Percentiles rank a stretch among this genome's conserved stretches.
These are phyloP conservation scores for Wickerhamomyces chaumierensis DNA, from an alignment of 805 yeast genomes.

Conservation along the genomic window DNA sequence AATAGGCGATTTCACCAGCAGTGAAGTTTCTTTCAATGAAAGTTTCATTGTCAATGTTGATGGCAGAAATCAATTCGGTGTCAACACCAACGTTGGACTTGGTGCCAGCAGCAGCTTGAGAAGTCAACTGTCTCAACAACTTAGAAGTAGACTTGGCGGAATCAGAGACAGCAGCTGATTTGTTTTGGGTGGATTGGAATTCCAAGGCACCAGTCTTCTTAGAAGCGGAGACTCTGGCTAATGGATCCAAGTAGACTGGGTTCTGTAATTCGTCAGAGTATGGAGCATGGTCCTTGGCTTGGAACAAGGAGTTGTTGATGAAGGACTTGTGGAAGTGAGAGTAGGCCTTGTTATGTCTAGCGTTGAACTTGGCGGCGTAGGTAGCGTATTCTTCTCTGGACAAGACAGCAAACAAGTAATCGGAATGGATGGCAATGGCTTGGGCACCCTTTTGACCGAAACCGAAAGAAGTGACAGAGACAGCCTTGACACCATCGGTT, in stretches of 20 bases:
- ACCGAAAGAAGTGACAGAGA: constrained; percentile 93
- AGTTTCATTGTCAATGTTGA: constrained; percentile 82
- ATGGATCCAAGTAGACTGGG: constrained; percentile 90
- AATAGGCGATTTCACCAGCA: constrained; percentile 64
- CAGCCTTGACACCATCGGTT: constrained; percentile 97
- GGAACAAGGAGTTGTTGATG: constrained; percentile 82
- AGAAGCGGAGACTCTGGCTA: constrained; percentile 40
- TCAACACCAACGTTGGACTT: constrained; percentile 82
- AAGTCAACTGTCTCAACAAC: constrained; percentile 46
- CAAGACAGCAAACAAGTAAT: constrained; percentile 80
- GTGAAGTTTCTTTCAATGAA: constrained; percentile 92
- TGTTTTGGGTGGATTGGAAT: constrained; percentile 43
- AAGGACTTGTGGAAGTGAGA: constrained; percentile 93
- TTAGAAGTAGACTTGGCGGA: constrained; percentile 50
- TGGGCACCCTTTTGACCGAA: constrained; percentile 99
- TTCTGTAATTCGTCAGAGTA: constrained; percentile 82
- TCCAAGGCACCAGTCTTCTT: constrained; percentile 29
- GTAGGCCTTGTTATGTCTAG: constrained; percentile 84
- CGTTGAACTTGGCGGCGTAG: constrained; percentile 58
- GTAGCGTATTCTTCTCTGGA: constrained; percentile 59
- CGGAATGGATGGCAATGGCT: constrained; percentile 85
- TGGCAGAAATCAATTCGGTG: constrained; percentile 75
- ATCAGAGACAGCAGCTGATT: constrained; percentile 29
- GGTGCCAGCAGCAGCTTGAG: constrained; percentile 29
- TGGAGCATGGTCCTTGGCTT: constrained; percentile 89